A percentile compares a stretch with the other conserved stretches of the same genome.
These are phyloP conservation scores for Saturnispora quitensis DNA, from an alignment of 805 yeast genomes.

Conservation along the genomic window DNA sequence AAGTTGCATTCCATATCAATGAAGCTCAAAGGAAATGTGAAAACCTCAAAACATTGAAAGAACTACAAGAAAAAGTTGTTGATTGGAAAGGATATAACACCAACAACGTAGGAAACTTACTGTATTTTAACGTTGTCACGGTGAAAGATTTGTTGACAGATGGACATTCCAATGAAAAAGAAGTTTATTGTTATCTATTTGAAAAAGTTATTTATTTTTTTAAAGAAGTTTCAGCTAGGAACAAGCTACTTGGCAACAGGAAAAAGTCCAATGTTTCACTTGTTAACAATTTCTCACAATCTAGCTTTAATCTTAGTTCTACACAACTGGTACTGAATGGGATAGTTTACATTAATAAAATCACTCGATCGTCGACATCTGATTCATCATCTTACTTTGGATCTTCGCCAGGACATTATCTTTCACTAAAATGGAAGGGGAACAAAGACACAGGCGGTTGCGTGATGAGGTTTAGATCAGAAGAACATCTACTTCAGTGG, in stretches of 20 bases:
- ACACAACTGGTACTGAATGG: constrained; percentile 18
- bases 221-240: constrained; percentile 46
- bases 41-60: constrained; percentile 61
- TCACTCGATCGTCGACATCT: constrained; percentile 21
- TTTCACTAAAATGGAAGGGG: constrained; percentile 75
- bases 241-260: constrained; percentile 34
- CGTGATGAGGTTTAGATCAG: constrained; percentile 70
- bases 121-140: constrained; percentile 63
- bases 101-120: constrained; percentile 73
- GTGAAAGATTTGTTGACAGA: constrained; percentile 47
- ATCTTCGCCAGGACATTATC: constrained; percentile 37
- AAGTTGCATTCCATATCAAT: constrained; percentile 79
- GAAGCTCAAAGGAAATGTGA: constrained; percentile 92
- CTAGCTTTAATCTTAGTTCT: background rate
- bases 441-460: constrained; percentile 81
- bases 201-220: constrained; percentile 58
- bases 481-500: constrained; percentile 82
- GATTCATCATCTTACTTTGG: constrained; percentile 25
- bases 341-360: constrained; percentile 23
- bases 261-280: constrained; percentile 21
- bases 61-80: constrained; percentile 61
- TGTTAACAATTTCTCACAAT: constrained; percentile 7
- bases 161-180: constrained; percentile 63
- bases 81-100: constrained; percentile 91
- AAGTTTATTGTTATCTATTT: constrained; percentile 82